Base-by-base conservation (phyloP, 1,284 basidiomycete species). In the Bjerkandera adusta region DNA sequence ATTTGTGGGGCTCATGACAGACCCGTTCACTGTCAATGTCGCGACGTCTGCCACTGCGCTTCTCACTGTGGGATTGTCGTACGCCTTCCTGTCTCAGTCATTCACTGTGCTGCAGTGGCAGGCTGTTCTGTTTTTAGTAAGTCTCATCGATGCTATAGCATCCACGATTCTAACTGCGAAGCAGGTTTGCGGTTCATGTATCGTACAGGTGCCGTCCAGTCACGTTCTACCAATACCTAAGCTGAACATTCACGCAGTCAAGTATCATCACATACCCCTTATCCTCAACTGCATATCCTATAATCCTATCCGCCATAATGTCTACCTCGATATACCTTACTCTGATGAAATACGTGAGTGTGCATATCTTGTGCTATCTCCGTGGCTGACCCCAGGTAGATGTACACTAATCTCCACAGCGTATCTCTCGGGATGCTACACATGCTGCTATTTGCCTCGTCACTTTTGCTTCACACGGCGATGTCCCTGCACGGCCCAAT, bases 81-180 rank as follows among this genome's bases (percentile, higher is more conserved):
- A 40, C 25, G 20, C 52, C 4, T 24, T 51, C 8, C 50, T 46
- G 4, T 36, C 41, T 10, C 41, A 49, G 35, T 25, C 36, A 18
- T 34, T 47, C 30, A 42, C 52, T 21, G 26, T 45, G 12, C 39
- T 51, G 11, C 51, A 57, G 37, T 60, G 53, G 54, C 55, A 61
- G 26, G 40, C 57, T 12, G 47, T 51, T 10, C 25, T 59, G n/a
- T 39, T 59, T 12, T 59, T 61, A 52, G 60, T 62, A 41, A 18
- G 56, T 22, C 15, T 8, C 21, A 15, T 34, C 22, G 27, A 10
- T 12, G 36, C 15, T 30, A 5, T 20, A 12, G n/a, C 10, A 13
- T 22, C n/a, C 18, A 39, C 18, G 33, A 25, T n/a, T n/a, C 20
- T 44, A 18, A 24, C 16, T 11, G 30, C n/a, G 24, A 11, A 13